phyloP scores from a whole-genome alignment of 2,329 filamentous ascomycete genomes.

The Aspergillus melleus region DNA sequence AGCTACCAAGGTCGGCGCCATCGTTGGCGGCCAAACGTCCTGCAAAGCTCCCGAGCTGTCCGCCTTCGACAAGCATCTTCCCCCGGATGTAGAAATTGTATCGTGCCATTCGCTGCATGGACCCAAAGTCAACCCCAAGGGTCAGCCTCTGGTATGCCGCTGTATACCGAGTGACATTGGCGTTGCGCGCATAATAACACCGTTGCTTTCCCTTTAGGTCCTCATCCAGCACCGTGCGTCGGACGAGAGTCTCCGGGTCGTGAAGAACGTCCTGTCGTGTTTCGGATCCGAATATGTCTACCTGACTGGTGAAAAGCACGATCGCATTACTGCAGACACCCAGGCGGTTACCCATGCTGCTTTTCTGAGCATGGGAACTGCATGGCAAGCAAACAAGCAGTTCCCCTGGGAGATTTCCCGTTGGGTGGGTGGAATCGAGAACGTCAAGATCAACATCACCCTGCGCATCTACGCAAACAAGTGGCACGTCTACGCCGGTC shows the following conservation, averaged over 20 bases:
- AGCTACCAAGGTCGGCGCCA: conserved; percentile 94
- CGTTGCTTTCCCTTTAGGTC: conserved; percentile 48
- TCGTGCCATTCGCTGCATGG: conserved; percentile 97
- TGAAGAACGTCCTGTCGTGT: conserved; percentile 78
- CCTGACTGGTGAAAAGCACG: conserved; percentile 82
- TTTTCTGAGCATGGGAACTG: conserved; percentile 95
- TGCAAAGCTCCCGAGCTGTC: conserved; percentile 96
- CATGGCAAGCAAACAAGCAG: conserved; percentile 91
- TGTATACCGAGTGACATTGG: conserved; percentile 1
- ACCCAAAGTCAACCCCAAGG: conserved; percentile 80
- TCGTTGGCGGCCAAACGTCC: conserved; percentile 95
- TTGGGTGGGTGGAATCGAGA: conserved; percentile 96
- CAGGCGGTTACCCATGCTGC: conserved; percentile 97
- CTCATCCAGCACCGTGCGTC: conserved; percentile 91
- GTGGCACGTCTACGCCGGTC: conserved; percentile 98
- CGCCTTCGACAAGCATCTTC: conserved; percentile 87
- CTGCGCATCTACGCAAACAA: conserved; percentile 97
- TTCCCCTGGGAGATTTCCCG: conserved; percentile 97
- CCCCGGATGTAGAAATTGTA: conserved; percentile 84
- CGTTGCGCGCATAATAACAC: conserved; percentile 10
- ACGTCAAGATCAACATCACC: conserved; percentile 98
- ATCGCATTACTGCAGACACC: conserved; percentile 96
- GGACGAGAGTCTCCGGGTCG: conserved; percentile 71
- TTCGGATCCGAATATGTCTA: conserved; percentile 84
- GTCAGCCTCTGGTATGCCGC: conserved; percentile 75